A percentile compares a stretch with the other conserved stretches of the same genome.
Evolutionary conservation across 2,329 filamentous ascomycete genomes (phyloP).

Genomic region (Thielaviopsis euricoi): DNA sequence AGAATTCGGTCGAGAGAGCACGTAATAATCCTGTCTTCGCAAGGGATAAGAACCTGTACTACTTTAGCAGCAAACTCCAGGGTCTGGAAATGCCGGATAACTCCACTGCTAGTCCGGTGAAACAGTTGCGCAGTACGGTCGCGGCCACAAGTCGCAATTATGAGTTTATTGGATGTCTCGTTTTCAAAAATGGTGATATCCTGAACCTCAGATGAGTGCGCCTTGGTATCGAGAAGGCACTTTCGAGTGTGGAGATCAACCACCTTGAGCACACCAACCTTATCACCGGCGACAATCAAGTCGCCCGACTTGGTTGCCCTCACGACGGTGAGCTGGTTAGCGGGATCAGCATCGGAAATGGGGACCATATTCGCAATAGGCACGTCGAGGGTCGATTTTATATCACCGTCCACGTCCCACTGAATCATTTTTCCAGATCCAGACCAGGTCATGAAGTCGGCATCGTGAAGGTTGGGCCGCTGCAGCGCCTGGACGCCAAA

Average conservation of each 20-base stretch:
- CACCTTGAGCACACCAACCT: slow-evolving; percentile 62
- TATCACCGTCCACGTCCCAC: slow-evolving; percentile 61
- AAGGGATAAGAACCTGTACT: slow-evolving; percentile 54
- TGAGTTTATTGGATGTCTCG: slow-evolving; percentile 29
- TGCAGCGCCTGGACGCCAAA: slow-evolving; percentile 56
- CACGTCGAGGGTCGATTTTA: slow-evolving; percentile 47
- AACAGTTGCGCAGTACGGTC: slow-evolving; percentile 95
- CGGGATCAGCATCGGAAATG: slow-evolving; percentile 32
- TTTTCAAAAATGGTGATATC: slow-evolving; percentile 59
- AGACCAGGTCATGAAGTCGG: slow-evolving; percentile 75
- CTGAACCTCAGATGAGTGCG: slow-evolving; percentile 72
- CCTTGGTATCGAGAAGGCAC: slow-evolving; percentile 58
- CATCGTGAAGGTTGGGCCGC: slow-evolving; percentile 43
- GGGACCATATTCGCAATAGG: slow-evolving; percentile 46
- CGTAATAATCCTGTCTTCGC: slow-evolving; percentile 61
- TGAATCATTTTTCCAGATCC: slow-evolving; percentile 63
- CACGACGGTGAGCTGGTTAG: slow-evolving; percentile 44
- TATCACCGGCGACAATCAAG: slow-evolving; percentile 70
- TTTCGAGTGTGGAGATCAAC: slow-evolving; percentile 45
- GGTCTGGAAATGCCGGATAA: slow-evolving; percentile 72
- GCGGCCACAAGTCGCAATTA: slow-evolving; percentile 70
- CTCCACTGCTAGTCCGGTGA: slow-evolving; percentile 31
- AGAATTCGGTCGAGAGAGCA: slow-evolving; percentile 79
- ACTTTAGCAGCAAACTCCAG: slow-evolving; percentile 86
- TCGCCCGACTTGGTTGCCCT: slow-evolving; percentile 43